phyloP scores from a whole-genome alignment of 2,329 filamentous ascomycete species.

The Rachicladosporium sp. region DNA sequence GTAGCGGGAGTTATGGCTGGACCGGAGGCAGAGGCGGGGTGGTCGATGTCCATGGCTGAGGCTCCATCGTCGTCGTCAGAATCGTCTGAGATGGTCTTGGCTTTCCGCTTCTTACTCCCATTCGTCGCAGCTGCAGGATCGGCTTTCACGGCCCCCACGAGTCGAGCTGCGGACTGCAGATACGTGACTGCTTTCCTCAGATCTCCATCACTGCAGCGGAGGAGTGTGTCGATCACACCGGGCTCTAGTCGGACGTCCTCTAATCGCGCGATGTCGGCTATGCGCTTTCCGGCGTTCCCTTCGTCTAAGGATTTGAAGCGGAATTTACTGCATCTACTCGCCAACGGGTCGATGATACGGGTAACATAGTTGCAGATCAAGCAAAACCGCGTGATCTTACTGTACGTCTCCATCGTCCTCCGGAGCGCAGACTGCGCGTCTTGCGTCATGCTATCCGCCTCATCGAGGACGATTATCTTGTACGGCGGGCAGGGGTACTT shows the following conservation, averaged over 20 bases:
- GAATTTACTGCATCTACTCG: constrained; percentile 90
- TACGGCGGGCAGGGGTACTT: constrained; percentile 91
- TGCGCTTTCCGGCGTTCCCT: constrained; percentile 62
- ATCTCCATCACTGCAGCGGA: constrained; percentile 85
- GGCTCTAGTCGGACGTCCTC: constrained; percentile 67
- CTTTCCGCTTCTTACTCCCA: constrained; percentile 25
- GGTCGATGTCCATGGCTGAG: constrained; percentile 36
- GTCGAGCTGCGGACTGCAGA: constrained; percentile 79
- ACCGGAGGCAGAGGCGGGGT: constrained; percentile 8
- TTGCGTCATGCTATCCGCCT: constrained; percentile 98
- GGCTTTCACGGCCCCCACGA: constrained; percentile 54
- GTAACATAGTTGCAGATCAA: constrained; percentile 98
- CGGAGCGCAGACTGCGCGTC: constrained; percentile 88
- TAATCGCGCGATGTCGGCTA: constrained; percentile 69
- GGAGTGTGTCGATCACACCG: constrained; percentile 71
- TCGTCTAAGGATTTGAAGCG: constrained; percentile 93
- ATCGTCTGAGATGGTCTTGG: constrained; percentile 43
- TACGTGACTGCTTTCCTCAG: constrained; percentile 93
- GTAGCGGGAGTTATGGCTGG: constrained; percentile 60
- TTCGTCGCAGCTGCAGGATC: constrained; percentile 9
- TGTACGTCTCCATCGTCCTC: constrained; percentile 96
- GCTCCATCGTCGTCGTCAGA: constrained; percentile 40
- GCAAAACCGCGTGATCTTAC: constrained; percentile 91
- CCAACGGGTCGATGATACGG: constrained; percentile 90
- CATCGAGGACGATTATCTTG: constrained; percentile 97